Conservation (phyloP, 768 basidiomycete species). For the Wakefieldia striispora region DNA sequence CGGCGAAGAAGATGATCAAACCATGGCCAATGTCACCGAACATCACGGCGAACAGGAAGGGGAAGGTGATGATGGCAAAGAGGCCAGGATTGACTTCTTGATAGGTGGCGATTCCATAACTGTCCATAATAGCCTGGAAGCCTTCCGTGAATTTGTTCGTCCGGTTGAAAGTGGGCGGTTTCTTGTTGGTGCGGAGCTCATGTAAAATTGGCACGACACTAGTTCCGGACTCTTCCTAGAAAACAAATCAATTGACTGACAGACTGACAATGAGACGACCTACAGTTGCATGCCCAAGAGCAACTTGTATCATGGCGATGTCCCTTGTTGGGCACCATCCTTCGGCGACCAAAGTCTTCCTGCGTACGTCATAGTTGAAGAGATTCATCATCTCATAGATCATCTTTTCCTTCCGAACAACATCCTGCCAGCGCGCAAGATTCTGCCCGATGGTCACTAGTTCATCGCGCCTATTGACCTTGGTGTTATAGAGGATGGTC, state of each 20-base stretch:
- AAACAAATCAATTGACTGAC: neutral
- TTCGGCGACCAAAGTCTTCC: constrained; percentile 95
- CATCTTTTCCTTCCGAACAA: constrained; percentile 92
- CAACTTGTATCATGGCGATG: constrained; percentile 80
- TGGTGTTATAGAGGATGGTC: constrained; percentile 86
- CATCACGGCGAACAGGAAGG: constrained; percentile 99
- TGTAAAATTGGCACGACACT: constrained; percentile 89
- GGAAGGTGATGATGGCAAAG: constrained; percentile 91
- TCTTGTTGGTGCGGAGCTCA: constrained; percentile 85
- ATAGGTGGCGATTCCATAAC: constrained; percentile 91
- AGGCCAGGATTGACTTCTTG: constrained; percentile 97
- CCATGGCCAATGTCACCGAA: constrained; percentile 99
- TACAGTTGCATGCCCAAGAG: constrained; percentile 85
- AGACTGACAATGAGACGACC: constrained; percentile 12
- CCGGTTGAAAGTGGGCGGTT: constrained; percentile 91
- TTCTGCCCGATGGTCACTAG: constrained; percentile 82
- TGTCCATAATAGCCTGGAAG: constrained; percentile 98
- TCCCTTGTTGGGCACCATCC: constrained; percentile 97
- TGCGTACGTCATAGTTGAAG: constrained; percentile 90
- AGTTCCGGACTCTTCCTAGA: constrained; percentile 87
- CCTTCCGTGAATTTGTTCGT: constrained; percentile 96
- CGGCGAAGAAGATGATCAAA: constrained; percentile 72
- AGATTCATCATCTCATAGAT: constrained; percentile 95
- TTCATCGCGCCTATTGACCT: constrained; percentile 76
- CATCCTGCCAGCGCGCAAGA: constrained; percentile 88